A percentile compares a stretch with the other conserved stretches of the same genome.
Evolutionary conservation across 2,329 filamentous ascomycete species (phyloP).

Genomic region (Talaromyces verruculosus): DNA sequence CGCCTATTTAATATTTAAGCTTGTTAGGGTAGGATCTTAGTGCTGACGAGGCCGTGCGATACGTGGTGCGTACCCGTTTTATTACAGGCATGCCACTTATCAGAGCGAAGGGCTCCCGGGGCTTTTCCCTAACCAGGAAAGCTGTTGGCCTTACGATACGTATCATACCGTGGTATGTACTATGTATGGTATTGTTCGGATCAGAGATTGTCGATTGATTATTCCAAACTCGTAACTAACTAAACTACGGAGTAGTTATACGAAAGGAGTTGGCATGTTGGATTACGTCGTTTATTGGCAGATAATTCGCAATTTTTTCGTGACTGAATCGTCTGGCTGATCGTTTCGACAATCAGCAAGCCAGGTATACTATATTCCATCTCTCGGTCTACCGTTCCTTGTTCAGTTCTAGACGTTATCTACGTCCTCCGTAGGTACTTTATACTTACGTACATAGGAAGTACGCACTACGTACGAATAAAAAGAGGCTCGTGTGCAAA

Average conservation of each 20-base stretch:
- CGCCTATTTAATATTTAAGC: slow-evolving; percentile 1
- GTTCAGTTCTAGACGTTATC: neutral
- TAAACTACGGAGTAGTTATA: neutral
- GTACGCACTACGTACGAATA: neutral
- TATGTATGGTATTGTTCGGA: neutral
- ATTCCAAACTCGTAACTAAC: neutral
- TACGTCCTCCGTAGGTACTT: neutral
- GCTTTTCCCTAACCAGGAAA: slow-evolving; percentile 16
- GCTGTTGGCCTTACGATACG: neutral
- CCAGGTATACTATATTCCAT: neutral
- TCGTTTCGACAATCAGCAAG: neutral
- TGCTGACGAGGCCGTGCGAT: neutral
- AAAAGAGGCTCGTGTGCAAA: neutral
- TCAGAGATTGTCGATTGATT: neutral
- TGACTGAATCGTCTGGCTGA: neutral
- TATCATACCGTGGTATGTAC: neutral
- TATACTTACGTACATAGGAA: neutral
- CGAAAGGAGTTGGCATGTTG: neutral
- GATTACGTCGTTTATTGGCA: neutral
- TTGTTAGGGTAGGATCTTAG: slow-evolving; percentile 5
- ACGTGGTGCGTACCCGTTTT: neutral
- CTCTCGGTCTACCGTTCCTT: neutral
- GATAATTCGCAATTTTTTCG: neutral
- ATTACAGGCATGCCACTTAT: neutral
- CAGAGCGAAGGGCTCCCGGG: neutral